These are phyloP conservation scores for Thinopyrum elongatum DNA, from an alignment of 176 grass and related monocot species.

Conservation along the genomic window DNA sequence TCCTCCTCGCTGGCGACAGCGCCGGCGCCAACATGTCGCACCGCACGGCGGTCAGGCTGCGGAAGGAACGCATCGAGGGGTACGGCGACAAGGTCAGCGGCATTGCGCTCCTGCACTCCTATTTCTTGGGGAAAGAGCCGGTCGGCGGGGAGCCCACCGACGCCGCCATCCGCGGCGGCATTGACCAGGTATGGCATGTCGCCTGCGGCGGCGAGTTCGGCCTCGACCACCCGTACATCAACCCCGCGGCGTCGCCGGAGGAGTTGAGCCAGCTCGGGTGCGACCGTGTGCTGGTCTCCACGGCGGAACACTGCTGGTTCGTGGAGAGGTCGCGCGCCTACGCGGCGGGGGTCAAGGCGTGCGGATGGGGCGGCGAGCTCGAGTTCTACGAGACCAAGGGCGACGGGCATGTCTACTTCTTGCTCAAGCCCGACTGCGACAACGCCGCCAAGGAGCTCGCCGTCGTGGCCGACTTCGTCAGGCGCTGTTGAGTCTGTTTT, in stretches of 20 bases:
- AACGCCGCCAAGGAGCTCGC: slow-evolving; percentile 57
- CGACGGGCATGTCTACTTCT: slow-evolving; percentile 57
- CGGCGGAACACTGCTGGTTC: slow-evolving; percentile 59
- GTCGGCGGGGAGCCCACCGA: slow-evolving; percentile 38
- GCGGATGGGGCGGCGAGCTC: slow-evolving; percentile 58
- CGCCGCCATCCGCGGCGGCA: slow-evolving; percentile 14
- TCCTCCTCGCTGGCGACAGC: slow-evolving; percentile 71
- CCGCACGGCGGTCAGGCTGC: slow-evolving; percentile 48
- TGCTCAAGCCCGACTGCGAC: slow-evolving; percentile 43
- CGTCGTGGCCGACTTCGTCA: slow-evolving; percentile 46
- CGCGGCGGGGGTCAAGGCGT: slow-evolving; percentile 44
- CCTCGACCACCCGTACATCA: slow-evolving; percentile 38
- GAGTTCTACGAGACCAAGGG: slow-evolving; percentile 58
- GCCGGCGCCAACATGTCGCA: slow-evolving; percentile 74
- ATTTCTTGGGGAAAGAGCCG: slow-evolving; percentile 60
- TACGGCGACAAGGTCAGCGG: slow-evolving; percentile 37
- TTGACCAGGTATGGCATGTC: slow-evolving; percentile 50
- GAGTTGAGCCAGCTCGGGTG: slow-evolving; percentile 47
- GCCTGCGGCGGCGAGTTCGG: slow-evolving; percentile 39
- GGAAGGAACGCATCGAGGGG: slow-evolving; percentile 45
- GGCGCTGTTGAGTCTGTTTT: slow-evolving; percentile 12
- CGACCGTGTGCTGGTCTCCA: slow-evolving; percentile 56
- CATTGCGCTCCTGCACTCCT: slow-evolving; percentile 54
- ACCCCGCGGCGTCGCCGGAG: slow-evolving; percentile 47
- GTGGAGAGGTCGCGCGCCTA: slow-evolving; percentile 65